A percentile compares a stretch with the other conserved stretches of the same genome.
Conservation (phyloP, 495 filamentous ascomycete genomes). For the Hypoxylon rickii region DNA sequence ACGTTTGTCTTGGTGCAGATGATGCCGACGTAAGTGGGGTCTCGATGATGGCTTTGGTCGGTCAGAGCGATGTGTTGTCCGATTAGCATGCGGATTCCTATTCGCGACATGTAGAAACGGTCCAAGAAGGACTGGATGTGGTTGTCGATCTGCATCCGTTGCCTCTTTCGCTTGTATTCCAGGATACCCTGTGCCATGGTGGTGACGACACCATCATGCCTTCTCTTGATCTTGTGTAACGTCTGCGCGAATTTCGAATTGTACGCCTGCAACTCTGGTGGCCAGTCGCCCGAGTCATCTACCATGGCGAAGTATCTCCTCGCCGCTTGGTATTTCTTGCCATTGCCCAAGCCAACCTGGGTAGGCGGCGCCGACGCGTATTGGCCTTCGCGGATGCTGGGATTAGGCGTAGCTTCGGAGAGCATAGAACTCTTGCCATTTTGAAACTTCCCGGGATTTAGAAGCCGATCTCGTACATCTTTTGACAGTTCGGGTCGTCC, state of each 20-base stretch:
- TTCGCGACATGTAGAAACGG: constrained; percentile 99
- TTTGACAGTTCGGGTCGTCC: constrained; percentile 74
- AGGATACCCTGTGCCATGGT: constrained; percentile 94
- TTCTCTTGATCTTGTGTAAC: constrained; percentile 87
- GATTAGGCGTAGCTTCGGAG: constrained; percentile 83
- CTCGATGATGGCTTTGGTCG: constrained; percentile 82
- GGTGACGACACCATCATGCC: constrained; percentile 96
- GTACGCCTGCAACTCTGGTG: constrained; percentile 91
- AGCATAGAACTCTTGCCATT: constrained; percentile 64
- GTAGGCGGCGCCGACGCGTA: constrained; percentile 75
- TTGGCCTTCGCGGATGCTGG: constrained; percentile 83
- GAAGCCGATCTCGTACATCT: constrained; percentile 77
- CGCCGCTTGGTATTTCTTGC: constrained; percentile 55
- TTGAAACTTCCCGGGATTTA: constrained; percentile 69
- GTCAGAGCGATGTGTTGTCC: constrained; percentile 97
- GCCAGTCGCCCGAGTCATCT: constrained; percentile 88
- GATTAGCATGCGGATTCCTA: constrained; percentile 98
- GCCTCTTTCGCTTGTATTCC: constrained; percentile 94
- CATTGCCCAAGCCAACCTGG: constrained; percentile 55
- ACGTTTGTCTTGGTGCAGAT: constrained; percentile 99
- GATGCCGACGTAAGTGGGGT: constrained; percentile 94
- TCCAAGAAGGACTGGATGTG: constrained; percentile 97
- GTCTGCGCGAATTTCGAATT: constrained; percentile 86
- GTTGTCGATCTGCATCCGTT: constrained; percentile 97
- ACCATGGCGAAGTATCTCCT: constrained; percentile 90